A percentile compares a stretch with the other conserved stretches of the same genome.
Conservation (phyloP, 257 asterid genomes). For the Galeopsis tetrahit region DNA sequence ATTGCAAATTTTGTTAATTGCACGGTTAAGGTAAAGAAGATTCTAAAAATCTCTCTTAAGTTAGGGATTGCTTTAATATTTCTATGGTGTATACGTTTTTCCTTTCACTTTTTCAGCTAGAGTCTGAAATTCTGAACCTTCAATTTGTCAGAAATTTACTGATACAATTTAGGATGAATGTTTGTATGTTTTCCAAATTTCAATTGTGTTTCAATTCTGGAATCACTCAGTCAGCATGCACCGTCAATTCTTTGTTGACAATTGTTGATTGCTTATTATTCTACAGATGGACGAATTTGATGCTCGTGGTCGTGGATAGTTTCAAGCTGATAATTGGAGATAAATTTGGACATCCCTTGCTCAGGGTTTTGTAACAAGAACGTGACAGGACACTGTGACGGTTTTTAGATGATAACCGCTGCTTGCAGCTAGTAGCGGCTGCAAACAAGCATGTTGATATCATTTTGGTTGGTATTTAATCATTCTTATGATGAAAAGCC, state of each 20-base stretch:
- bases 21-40: constrained; percentile 21
- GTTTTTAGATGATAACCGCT: constrained; percentile 66
- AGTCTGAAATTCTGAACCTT: not conserved
- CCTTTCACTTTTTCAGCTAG: not conserved
- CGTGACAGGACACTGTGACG: constrained; percentile 39
- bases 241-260: constrained; percentile 9
- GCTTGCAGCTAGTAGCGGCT: constrained; percentile 94
- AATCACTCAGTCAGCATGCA: constrained; percentile 14
- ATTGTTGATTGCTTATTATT: constrained; percentile 30
- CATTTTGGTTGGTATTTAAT: constrained; percentile 62
- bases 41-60: not conserved
- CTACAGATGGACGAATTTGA: constrained; percentile 48
- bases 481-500: constrained; percentile 71
- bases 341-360: constrained; percentile 28
- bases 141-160: constrained; percentile 18
- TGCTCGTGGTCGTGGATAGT: constrained; percentile 20
- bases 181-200: not conserved
- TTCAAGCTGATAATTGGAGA: constrained; percentile 25
- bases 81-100: not conserved
- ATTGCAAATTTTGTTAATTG: constrained; percentile 12
- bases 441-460: constrained; percentile 90
- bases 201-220: not conserved
- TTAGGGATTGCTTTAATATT: constrained; percentile 12
- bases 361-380: constrained; percentile 37
- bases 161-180: not conserved